Base-by-base conservation (phyloP, 441 rosid genomes). In the Metrosideros polymorpha region DNA sequence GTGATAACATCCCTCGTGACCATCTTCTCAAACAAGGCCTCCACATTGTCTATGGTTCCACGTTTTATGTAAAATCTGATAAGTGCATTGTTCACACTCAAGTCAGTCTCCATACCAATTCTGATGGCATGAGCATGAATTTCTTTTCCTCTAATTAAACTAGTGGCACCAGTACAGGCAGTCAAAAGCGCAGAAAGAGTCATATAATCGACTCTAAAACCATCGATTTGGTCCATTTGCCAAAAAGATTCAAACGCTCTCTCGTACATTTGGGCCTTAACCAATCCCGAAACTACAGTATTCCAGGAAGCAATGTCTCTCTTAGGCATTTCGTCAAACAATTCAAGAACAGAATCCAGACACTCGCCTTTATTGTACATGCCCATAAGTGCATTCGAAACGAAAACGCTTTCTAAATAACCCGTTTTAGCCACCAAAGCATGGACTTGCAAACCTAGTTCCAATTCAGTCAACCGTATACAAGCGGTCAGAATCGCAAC, bases 401-500 rank as follows among this genome's bases (percentile, higher is more conserved):
- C 97, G 84, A 88, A 94, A 35, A 92, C 93, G 85, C 87, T 87
- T 52, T 89, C 91, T 83, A 91, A 52, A 84, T 45, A 89, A 50
- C 96, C 96, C 86, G 85, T 66, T 85, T 95, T 97, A 18, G 94
- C 61, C 12, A 88, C 87, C 92, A 96, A 89, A 18, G 90, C 95
- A 89, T 96, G 98, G 90, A 95, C 88, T 91, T 96, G 98, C 45
- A 88, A 75, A 17, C 99, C 98, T 82, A 96, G 88, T 7, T 93
- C 92, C 30, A 92, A 91, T 13, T 91, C 88, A 66, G 87, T 89
- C 85, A 87, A 30, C 66, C 96, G 90, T 54, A 89, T 87, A 87
- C 97, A 97, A 85, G 96, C 94, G 89, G 92, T 95, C 89, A 97
- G 90, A 89, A 97, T 85, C 43, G 95, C 95, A 29, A 95, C 97